phyloP scores from a whole-genome alignment of 2,329 filamentous ascomycete genomes.

The Chaetomium olivaceum region DNA sequence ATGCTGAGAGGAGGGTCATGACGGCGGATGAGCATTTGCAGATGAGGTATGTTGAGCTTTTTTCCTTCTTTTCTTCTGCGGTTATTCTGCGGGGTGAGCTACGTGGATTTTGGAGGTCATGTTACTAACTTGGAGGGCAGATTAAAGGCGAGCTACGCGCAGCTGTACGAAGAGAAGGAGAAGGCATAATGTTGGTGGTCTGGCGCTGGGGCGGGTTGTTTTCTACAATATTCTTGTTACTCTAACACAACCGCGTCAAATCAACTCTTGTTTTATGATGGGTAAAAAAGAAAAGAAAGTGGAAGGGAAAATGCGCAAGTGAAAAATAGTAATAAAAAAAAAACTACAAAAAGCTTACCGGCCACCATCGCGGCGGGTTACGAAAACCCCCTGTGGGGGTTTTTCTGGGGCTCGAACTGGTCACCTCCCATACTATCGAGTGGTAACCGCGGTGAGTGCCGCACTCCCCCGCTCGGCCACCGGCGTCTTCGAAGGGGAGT shows the following conservation, averaged over 20 bases:
- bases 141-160: slow-evolving; percentile 59
- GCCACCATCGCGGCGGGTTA: background rate
- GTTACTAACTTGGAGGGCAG: slow-evolving; percentile 19
- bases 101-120: background rate
- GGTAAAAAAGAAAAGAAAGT: background rate
- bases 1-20: slow-evolving; percentile 56
- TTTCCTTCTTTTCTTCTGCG: background rate
- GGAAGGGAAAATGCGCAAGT: background rate
- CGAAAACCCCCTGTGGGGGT: background rate
- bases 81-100: background rate
- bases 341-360: background rate
- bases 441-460: background rate
- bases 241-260: background rate
- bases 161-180: slow-evolving; percentile 51
- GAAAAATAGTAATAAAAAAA: background rate
- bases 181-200: background rate
- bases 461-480: background rate
- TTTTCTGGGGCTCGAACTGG: background rate
- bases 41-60: slow-evolving; percentile 46
- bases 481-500: background rate
- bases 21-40: slow-evolving; percentile 65
- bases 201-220: background rate
- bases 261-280: background rate
- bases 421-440: background rate
- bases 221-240: background rate